phyloP scores from a whole-genome alignment of 352 stramenopile species.

The Globisporangium abappressorium region DNA sequence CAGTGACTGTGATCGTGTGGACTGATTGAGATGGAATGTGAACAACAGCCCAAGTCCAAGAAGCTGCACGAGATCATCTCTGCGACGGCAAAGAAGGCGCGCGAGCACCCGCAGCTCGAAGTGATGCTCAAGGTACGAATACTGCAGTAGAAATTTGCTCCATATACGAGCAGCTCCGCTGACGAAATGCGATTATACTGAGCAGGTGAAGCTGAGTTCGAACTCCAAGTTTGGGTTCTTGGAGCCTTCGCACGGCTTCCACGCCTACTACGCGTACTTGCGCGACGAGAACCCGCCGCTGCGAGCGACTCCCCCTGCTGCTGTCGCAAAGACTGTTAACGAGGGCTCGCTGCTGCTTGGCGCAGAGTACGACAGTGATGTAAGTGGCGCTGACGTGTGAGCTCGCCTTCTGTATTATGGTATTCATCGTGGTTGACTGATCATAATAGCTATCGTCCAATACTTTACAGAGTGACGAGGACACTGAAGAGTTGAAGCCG shows the following conservation, averaged over 20 bases:
- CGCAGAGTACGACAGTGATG: slow-evolving; percentile 36
- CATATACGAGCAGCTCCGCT: background rate
- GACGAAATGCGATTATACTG: background rate
- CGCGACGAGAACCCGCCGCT: slow-evolving; percentile 31
- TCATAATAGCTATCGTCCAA: background rate
- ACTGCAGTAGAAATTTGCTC: background rate
- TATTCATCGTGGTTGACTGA: background rate
- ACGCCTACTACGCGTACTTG: slow-evolving; percentile 49
- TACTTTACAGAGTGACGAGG: slow-evolving; percentile 24
- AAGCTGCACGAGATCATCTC: slow-evolving; percentile 40
- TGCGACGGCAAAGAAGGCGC: slow-evolving; percentile 44
- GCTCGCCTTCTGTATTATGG: background rate
- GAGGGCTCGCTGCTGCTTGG: slow-evolving; percentile 31
- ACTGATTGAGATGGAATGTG: background rate
- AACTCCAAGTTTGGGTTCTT: slow-evolving; percentile 43
- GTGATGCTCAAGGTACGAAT: slow-evolving; percentile 42
- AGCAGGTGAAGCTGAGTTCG: slow-evolving; percentile 35
- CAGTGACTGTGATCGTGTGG: background rate
- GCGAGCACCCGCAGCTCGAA: slow-evolving; percentile 36
- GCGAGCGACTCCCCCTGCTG: background rate
- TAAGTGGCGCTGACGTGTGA: slow-evolving; percentile 13
- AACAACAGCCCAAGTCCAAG: slow-evolving; percentile 35
- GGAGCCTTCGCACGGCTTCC: slow-evolving; percentile 23
- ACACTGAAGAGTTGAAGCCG: background rate
- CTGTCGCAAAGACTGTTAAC: background rate